Conservation (phyloP, 1,284 basidiomycete genomes). For the Malassezia vespertilionis region DNA sequence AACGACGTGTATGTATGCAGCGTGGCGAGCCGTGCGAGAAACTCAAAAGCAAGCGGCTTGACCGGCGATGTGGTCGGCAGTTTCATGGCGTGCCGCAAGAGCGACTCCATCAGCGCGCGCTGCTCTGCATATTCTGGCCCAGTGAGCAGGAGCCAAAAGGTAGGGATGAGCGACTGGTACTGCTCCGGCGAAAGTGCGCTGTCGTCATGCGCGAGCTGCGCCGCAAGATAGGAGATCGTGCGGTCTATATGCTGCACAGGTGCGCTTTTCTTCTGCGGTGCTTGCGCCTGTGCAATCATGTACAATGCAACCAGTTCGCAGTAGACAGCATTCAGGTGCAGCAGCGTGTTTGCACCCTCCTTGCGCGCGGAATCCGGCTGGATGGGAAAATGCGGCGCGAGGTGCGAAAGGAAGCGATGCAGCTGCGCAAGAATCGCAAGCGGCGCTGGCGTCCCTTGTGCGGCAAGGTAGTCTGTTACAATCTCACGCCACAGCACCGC, state of each 20-base stretch:
- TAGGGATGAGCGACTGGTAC: constrained; percentile 10
- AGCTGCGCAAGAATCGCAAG: not conserved
- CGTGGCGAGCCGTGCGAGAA: constrained; percentile 11
- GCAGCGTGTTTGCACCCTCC: not conserved
- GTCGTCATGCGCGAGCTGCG: not conserved
- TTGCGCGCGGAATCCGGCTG: not conserved
- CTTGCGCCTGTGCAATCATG: not conserved
- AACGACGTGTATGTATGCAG: constrained; percentile 8
- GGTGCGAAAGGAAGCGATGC: constrained; percentile 5
- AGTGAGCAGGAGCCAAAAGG: constrained; percentile 14
- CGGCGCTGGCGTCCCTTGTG: not conserved
- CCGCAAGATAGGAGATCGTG: constrained; percentile 1
- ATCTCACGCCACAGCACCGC: constrained; percentile 8
- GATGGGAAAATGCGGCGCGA: constrained; percentile 10
- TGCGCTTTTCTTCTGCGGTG: not conserved
- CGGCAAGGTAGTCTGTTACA: constrained; percentile 3
- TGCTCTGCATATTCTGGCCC: not conserved
- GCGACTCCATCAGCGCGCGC: not conserved
- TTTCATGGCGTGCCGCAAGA: not conserved
- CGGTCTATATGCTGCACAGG: not conserved
- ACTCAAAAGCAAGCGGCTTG: constrained; percentile 8
- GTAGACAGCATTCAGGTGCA: constrained; percentile 9
- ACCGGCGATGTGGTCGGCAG: not conserved
- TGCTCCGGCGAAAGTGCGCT: not conserved
- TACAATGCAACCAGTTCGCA: constrained; percentile 13